Evolutionary conservation across 1,284 basidiomycete genomes (phyloP).

Genomic region (Ganoderma boninense): DNA sequence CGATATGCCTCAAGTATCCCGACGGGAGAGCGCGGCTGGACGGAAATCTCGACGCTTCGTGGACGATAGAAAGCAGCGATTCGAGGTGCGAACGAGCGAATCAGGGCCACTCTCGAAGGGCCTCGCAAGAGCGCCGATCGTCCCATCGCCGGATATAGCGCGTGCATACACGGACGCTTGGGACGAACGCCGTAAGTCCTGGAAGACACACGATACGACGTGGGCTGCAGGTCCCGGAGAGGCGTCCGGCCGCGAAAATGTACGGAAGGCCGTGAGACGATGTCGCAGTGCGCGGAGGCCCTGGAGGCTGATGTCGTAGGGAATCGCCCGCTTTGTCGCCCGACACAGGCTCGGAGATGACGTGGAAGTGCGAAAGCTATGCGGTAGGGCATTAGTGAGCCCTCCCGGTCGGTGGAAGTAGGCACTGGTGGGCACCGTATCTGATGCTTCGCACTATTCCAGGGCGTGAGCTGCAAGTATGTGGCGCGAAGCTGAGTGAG

Average conservation of each 20-base stretch:
- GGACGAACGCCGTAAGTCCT: background rate
- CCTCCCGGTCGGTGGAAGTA: slow-evolving; percentile 4
- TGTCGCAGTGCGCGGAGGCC: slow-evolving; percentile 29
- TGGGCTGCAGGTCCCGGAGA: background rate
- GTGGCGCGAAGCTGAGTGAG: background rate
- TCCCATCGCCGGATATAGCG: background rate
- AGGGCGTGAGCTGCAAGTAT: background rate
- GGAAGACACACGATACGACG: background rate
- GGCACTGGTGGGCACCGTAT: background rate
- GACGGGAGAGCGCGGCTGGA: background rate
- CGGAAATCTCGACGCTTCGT: background rate
- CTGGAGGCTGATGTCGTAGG: background rate
- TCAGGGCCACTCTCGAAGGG: slow-evolving; percentile 1
- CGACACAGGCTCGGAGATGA: slow-evolving; percentile 5
- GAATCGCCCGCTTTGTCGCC: background rate
- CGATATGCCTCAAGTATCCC: background rate
- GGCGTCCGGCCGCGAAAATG: slow-evolving; percentile 19
- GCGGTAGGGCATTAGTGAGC: slow-evolving; percentile 2
- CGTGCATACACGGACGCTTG: background rate
- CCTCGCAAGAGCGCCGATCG: background rate
- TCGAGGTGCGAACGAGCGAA: slow-evolving; percentile 2
- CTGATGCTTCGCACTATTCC: background rate
- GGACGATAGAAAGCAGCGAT: background rate
- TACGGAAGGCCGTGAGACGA: slow-evolving; percentile 23
- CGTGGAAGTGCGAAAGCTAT: slow-evolving; percentile 3